Evolutionary conservation across 2,329 filamentous ascomycete species (phyloP).

Genomic region (Cladosporium sp.): DNA sequence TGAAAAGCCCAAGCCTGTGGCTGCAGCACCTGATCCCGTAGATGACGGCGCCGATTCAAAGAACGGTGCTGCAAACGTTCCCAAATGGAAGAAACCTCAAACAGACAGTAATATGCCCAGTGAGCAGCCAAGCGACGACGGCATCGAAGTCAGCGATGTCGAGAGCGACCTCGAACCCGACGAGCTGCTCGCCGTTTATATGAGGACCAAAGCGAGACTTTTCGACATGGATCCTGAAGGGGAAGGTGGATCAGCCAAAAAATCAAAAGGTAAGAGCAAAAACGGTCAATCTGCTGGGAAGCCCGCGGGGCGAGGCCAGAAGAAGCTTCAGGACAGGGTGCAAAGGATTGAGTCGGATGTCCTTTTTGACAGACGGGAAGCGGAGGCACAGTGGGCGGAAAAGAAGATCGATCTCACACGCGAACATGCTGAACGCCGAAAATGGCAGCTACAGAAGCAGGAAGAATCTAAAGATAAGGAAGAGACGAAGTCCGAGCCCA

Average conservation of each 20-base stretch:
- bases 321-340: constrained; percentile 69
- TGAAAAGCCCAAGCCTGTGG: constrained; percentile 21
- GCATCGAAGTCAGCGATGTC: constrained; percentile 43
- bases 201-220: constrained; percentile 63
- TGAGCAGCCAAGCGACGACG: constrained; percentile 19
- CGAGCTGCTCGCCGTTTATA: constrained; percentile 63
- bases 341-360: constrained; percentile 66
- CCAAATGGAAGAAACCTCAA: constrained; percentile 3
- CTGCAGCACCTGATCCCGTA: constrained; percentile 4
- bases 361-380: constrained; percentile 46
- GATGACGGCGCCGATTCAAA: constrained; percentile 7
- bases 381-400: constrained; percentile 44
- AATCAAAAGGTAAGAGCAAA: constrained; percentile 26
- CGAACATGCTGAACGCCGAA: constrained; percentile 33
- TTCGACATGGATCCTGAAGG: constrained; percentile 41
- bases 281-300: constrained; percentile 23
- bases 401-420: constrained; percentile 40
- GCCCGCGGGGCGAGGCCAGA: constrained; percentile 45
- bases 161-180: constrained; percentile 49
- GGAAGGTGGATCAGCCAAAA: constrained; percentile 28
- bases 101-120: neutral
- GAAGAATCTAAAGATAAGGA: constrained; percentile 7
- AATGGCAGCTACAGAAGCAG: constrained; percentile 23
- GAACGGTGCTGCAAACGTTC: constrained; percentile 1
- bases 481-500: neutral